Base-by-base conservation (phyloP, 2,329 filamentous ascomycete genomes). In the Alternaria consortialis region DNA sequence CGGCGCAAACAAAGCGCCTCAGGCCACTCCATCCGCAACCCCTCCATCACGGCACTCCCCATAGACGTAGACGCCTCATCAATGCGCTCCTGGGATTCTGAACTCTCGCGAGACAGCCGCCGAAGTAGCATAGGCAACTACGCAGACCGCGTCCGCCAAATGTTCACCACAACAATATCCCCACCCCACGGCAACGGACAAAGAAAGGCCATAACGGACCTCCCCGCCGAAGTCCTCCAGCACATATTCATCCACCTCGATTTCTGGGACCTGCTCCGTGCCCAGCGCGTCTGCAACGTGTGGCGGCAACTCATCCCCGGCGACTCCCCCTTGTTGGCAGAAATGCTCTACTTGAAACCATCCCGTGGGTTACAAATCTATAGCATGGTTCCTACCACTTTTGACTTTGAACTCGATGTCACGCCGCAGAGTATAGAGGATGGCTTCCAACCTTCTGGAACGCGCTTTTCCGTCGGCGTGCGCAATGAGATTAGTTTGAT, bases 41-140 rank as follows among this genome's bases (percentile, higher is more conserved):
- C 54, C 9, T 61, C 44, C 32, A 54, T 47, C 43, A 60, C 36
- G 20, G 32, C 25, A n/a, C 39, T 57, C 27, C 17, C 56, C 34
- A n/a, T 43, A 40, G 59, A 50, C 47, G 32, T 55, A 31, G 34
- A 40, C 34, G 25, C 51, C 39, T 25, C 40, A 34, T 43, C 32
- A 40, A 40, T 40, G 11, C 48, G 44, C 9, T 57, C 44, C 8
- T 52, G 56, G 31, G 53, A 54, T 48, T 54, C 52, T 9, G 56
- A 59, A 5, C 5, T 25, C 13, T 48, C 36, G 8, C 42, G 52
- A 43, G 47, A 65, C 15, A 40, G 29, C 32, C 63, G 63, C 7
- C 62, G 65, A 7, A 66, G 58, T 40, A 67, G 65, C 58, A 63
- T 60, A n/a, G 60, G 56, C 32, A 63, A 64, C 42, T 67, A 67